Evolutionary conservation across 306 rosid species (phyloP), one percentile per base, ranked within the genome.

Genomic region (Malus fusca): DNA sequence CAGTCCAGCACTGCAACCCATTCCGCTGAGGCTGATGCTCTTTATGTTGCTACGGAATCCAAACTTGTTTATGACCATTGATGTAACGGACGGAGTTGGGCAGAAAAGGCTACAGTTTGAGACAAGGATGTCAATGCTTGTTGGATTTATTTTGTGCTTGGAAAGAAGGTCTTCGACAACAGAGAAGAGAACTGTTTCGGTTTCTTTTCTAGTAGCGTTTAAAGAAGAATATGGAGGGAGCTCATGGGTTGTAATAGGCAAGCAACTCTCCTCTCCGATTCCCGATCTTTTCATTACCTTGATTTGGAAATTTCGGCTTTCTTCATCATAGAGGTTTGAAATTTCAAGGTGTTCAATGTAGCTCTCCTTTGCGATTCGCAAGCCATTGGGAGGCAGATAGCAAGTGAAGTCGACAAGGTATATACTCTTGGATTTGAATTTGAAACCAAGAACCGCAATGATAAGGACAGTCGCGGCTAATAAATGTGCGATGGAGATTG

Each of bases 1-100:
- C 67, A 89, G 65, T 55, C 93, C 93, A 26, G 96, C 97, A 69
- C 97, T 91, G 75, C 92, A 91, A 21, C 93, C 97, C 93, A 88
- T 93, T 69, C 96, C 96, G 71, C 90, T 73, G 33, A 89, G 84
- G 81, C 77, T 87, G 53, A 84, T 71, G 78, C 92, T 79, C 84
- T 84, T 90, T 44, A 87, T 61, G n/a, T 89, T 86, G 86, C 88
- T 91, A 31, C 92, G 59, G 28, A 91, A 78, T 60, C 92, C 88
- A 63, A 88, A 93, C 79, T 83, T 85, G 84, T 89, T 89, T 21
- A 88, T 83, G 55, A 89, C 70, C 85, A 77, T 84, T 4, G 93
- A 93, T 13, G 97, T 75, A 52, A 91, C 77, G 65, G 96, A 93
- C 8, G 96, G 98, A n/a, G 90, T 82, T 2, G 96, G 92, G 83